Evolutionary conservation across 192 early-diverging fungal species (phyloP), one percentile per base, ranked within the genome.

Genomic region (Coemansia sp.): DNA sequence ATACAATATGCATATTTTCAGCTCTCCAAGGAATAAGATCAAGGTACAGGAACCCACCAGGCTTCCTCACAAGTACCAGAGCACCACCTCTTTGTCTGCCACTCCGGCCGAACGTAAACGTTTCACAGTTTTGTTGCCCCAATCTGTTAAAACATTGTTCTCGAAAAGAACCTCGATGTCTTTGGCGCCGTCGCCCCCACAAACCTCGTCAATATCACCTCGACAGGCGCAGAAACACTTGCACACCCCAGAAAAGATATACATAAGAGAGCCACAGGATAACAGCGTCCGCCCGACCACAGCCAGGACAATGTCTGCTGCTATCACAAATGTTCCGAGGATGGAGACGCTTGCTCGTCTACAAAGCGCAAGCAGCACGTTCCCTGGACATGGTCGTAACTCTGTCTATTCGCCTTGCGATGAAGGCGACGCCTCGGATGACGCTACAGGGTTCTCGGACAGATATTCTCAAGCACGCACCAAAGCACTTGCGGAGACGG

Each of bases 101-200:
- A 57, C 53, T 23, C 62, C 63, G 11, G 49, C 45, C 58, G 60
- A 67, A n/a, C 71, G 67, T 63, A 67, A 68, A 40, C 64, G 71
- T 0, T 41, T 79, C 11, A 43, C 64, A 6, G 42, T 55, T 4
- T 60, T 67, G 38, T 54, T 79, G 33, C 62, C 70, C 9, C 53
- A 59, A 4, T 79, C 76, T 2, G 76, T 79, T 6, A 79, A 79
- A 48, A 67, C 72, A 15, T 41, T 79, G 48, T 79, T 79, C 40
- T 61, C 61, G 3, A 70, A 70, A 45, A 68, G 64, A 38, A 9
- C 33, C 34, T 36, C 55, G 19, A 2, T 57, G 15, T 57, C 55
- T 10, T 54, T 15, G 5, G 32, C 3, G 5, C 9, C 33, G 5
- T 5, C 13, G 17, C 11, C 55, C 5, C 55, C 17, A 57, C 19